Evolutionary conservation across 768 basidiomycete species (phyloP).

Genomic region (Arthromyces matolae): DNA sequence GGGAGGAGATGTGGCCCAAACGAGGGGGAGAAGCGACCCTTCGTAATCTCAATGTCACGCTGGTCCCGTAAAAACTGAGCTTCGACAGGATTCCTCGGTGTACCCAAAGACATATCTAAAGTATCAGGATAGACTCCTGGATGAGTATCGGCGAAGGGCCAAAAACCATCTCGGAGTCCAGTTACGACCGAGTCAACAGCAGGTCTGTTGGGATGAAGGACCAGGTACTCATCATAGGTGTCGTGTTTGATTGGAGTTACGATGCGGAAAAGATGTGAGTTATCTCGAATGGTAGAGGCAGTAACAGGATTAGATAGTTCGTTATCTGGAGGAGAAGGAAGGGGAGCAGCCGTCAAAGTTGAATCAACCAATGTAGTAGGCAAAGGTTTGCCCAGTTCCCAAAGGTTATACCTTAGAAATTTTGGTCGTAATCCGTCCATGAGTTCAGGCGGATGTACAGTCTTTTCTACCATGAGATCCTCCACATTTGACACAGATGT

Average conservation of each 20-base stretch:
- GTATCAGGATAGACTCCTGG: too few relatives aligned
- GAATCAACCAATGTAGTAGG: background rate
- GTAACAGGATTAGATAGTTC: background rate
- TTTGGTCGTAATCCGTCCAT: background rate
- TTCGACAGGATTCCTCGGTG: too few relatives aligned
- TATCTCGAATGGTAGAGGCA: background rate
- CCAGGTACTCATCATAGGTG: background rate
- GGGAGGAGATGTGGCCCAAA: too few relatives aligned
- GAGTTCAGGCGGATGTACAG: background rate
- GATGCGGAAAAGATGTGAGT: background rate
- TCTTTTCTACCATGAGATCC: background rate
- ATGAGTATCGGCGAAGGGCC: too few relatives aligned
- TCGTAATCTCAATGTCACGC: too few relatives aligned
- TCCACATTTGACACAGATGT: background rate
- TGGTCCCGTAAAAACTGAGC: too few relatives aligned
- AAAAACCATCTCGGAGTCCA: too few relatives aligned
- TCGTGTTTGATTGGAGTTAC: background rate
- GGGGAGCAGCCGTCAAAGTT: background rate
- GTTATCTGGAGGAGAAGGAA: background rate
- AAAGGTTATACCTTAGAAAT: too few relatives aligned
- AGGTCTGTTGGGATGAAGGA: background rate
- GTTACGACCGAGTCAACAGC: background rate
- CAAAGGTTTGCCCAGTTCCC: background rate
- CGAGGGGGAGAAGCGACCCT: too few relatives aligned
- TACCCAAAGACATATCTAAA: too few relatives aligned